Base-by-base conservation (phyloP, 768 basidiomycete genomes). In the Mycena rebaudengoi region DNA sequence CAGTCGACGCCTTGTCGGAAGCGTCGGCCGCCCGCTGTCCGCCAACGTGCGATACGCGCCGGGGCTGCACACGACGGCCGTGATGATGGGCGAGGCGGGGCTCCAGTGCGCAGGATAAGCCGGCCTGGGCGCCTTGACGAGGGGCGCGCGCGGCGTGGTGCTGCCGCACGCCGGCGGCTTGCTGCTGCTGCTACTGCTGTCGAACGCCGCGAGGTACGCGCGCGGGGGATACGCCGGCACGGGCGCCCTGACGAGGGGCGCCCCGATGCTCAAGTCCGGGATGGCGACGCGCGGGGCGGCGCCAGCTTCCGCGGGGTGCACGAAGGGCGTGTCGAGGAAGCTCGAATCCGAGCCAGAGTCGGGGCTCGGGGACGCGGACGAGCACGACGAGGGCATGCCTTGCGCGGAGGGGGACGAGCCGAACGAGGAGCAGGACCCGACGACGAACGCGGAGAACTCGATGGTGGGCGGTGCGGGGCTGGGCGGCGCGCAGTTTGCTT, bases 141-240 rank as follows among this genome's bases (percentile, higher is more conserved):
- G n/a, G n/a, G n/a, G n/a, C n/a, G n/a, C n/a, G n/a, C n/a, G n/a
- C n/a, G n/a, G n/a, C n/a, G n/a, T n/a, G n/a, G n/a, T n/a, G n/a
- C n/a, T n/a, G n/a, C n/a, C n/a, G n/a, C n/a, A n/a, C n/a, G n/a
- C n/a, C n/a, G n/a, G n/a, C n/a, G n/a, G n/a, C n/a, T n/a, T n/a
- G n/a, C 23, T 21, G 21, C 26, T 50, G 20, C 25, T 8, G 18
- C 7, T 40, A 28, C 7, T 5, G 20, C n/a, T 6, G 16, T 45
- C 25, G 28, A 13, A 10, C 4, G 46, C 5, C n/a, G 25, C 46
- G 35, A 50, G 48, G 29, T 50, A 51, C 13, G 58, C 58, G 20
- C 58, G 58, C 20, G 26, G 37, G 14, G 58, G 58, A 23, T 26
- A 39, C 14, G 49, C 39, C 20, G 48, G 48, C 28, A 60, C 48